Percentiles rank a stretch among this genome's conserved stretches.
Conservation (phyloP, 169 alveolate species). For the Plasmodium relictum region DNA sequence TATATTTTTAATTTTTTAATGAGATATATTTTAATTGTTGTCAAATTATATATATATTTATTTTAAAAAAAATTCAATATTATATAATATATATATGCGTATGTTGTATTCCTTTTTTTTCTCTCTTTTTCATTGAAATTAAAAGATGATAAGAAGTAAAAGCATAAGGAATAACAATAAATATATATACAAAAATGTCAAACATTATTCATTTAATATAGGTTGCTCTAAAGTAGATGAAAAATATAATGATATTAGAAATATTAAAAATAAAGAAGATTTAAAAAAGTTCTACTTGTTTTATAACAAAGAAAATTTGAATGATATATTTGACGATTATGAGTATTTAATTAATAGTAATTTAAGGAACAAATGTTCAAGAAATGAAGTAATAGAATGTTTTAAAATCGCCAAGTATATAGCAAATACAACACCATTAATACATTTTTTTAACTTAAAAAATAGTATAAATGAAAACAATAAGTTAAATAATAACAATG, state of each 20-base stretch:
- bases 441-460: slow-evolving; percentile 30
- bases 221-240: background rate
- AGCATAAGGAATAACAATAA: background rate
- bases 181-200: background rate
- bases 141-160: background rate
- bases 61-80: no score
- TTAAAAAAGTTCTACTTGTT: slow-evolving; percentile 12
- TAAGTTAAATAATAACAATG: background rate
- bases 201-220: background rate
- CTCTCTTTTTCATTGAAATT: background rate
- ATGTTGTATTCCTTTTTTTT: background rate
- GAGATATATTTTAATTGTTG: no score
- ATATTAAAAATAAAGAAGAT: slow-evolving; percentile 29
- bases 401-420: slow-evolving; percentile 21
- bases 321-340: slow-evolving; percentile 27
- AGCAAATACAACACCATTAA: background rate
- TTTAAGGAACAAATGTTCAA: slow-evolving; percentile 9
- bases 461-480: background rate
- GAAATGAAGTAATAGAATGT: slow-evolving; percentile 37
- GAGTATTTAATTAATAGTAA: slow-evolving; percentile 19
- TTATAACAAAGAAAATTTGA: slow-evolving; percentile 8
- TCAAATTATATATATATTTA: no score
- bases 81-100: no score
- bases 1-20: no score
- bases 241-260: slow-evolving; percentile 18